Conservation (phyloP, 2,329 filamentous ascomycete genomes). For the Colletotrichum gigasporum region DNA sequence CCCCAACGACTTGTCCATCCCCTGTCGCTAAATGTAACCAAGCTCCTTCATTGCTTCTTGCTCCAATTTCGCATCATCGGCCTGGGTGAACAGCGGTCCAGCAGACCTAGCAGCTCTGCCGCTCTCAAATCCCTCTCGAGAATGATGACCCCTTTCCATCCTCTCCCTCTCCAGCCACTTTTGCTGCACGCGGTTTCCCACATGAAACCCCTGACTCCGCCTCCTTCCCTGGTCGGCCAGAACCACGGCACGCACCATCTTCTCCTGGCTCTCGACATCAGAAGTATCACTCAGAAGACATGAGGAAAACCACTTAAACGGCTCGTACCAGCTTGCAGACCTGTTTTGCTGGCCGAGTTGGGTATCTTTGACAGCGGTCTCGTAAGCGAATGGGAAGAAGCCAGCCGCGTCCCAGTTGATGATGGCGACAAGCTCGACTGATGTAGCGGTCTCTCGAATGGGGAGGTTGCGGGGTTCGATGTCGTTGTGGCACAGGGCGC, state of each 20-base stretch:
- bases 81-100: neutral
- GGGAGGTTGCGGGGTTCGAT: slow-evolving; percentile 17
- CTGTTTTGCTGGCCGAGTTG: neutral
- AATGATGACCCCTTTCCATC: neutral
- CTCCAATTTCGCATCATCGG: neutral
- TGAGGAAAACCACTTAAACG: neutral
- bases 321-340: slow-evolving; percentile 7
- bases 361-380: neutral
- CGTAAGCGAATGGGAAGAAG: slow-evolving; percentile 6
- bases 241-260: neutral
- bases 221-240: neutral
- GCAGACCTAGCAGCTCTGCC: neutral
- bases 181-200: neutral
- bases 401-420: slow-evolving; percentile 9
- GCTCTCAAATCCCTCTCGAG: neutral
- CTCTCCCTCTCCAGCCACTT: neutral
- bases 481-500: slow-evolving; percentile 17
- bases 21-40: neutral
- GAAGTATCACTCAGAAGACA: neutral
- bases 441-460: neutral
- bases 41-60: neutral
- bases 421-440: neutral
- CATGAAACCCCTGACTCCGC: neutral
- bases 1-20: too few species aligned
- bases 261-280: neutral